Base-by-base conservation (phyloP, 1,139 yeast species). In the Sugiyamaella neomexicana region DNA sequence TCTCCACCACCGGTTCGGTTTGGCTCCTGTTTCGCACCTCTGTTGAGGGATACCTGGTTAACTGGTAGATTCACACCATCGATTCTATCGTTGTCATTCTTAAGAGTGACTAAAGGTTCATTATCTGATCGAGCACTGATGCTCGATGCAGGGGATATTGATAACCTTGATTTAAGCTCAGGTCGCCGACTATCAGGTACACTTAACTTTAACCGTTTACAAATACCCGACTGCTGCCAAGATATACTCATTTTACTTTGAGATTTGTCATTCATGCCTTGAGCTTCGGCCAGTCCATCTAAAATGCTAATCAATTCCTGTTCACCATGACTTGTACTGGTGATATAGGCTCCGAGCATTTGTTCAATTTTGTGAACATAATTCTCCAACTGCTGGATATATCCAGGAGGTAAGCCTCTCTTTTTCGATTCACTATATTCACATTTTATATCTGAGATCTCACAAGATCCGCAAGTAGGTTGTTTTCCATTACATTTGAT, bases 401-500 rank as follows among this genome's bases (percentile, higher is more conserved):
- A 60, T 1, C 63, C 63, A 1, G 62, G 58, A 6, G 62, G 61
- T 20, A 60, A 45, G 10, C 63, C 63, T 16, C 63, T 40, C 34
- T 58, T 51, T 38, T 57, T 55, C 34, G 62, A 45, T 34, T 59
- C 62, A 5, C 59, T 44, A 55, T 62, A 62, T 23, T 55, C 52
- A 42, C 65, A 62, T 17, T 52, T 42, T 25, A 54, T 58, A 12
- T 55, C 58, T 8, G 55, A 20, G 36, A 55, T 47, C 5, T 46
- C 17, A 41, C 65, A 62, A 25, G 55, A 44, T 9, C 56, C 52
- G 50, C 65, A 62, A 7, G 54, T 50, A 8, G 63, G 64, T 44
- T 47, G 51, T 38, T 51, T 41, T 23, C 67, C 65, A 43, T 66
- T 69, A 59, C 74, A 71, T 55, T 69, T 69, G 43, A 70, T 66